Evolutionary conservation across 1,284 basidiomycete species (phyloP), one percentile per base, ranked within the genome.

Genomic region (Coniferiporia weirii): DNA sequence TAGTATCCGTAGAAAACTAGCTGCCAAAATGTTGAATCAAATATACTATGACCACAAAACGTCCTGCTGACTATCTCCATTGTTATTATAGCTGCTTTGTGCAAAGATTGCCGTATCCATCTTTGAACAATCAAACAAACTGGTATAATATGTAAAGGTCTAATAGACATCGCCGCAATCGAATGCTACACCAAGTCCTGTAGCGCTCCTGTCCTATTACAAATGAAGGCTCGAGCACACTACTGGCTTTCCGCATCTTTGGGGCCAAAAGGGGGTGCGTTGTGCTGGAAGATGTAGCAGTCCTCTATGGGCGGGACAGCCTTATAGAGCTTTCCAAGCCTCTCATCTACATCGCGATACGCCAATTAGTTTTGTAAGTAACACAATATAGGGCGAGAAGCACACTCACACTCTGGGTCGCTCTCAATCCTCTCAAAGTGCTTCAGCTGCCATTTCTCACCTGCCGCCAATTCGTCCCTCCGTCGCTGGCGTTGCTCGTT

Each of bases 401-500:
- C 34, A 40, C 12, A 77, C 83, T 74, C 70, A 87, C 92, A 95
- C 40, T 82, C 73, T 17, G 84, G 77, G 70, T 95, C 91, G 35
- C 74, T 78, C 15, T 85, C 84, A 34, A 87, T 72, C 66, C 84
- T 80, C 36, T 75, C 74, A 67, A 95, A 95, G 68, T 92, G 88
- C 71, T 85, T 87, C 65, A 90, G 72, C 66, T 83, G 69, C 92
- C 95, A 97, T 1, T 79, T 76, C 15, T 80, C 85, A 1, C 84
- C 88, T 15, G 79, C 83, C 1, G 89, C 85, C 9, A 70, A 70
- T 74, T 98, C 96, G 66, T 95, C 92, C 70, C 85, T 89, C 66
- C 96, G 79, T 72, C 85, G 81, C 73, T 95, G 91, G 60, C 96
- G 79, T 76, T 98, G 94, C 51, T 95, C 91, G 66, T 97, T 97